Conservation (phyloP, 129 eudicot genomes). For the Lactuca saligna region DNA sequence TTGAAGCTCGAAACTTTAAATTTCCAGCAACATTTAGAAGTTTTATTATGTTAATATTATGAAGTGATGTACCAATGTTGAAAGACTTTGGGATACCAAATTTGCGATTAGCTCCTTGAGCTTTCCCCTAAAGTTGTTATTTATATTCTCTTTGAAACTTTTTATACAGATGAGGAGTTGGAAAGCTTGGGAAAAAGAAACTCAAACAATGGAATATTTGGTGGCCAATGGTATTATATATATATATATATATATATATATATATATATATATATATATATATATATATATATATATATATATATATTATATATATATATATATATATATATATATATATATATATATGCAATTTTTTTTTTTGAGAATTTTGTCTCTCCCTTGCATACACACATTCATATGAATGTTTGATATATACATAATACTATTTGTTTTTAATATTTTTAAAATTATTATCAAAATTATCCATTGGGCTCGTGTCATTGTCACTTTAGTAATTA, state of each 20-base stretch:
- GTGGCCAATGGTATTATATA: conserved; percentile 43
- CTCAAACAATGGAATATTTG: conserved; percentile 41
- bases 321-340: too few relatives aligned
- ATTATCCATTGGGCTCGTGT: neutral
- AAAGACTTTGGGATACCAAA: neutral
- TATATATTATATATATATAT: too few relatives aligned
- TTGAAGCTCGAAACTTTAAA: too few relatives aligned
- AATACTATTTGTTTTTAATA: neutral
- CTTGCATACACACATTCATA: too few relatives aligned
- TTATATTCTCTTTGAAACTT: neutral
- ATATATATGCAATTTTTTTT: too few relatives aligned
- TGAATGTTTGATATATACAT: too few relatives aligned
- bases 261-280: too few relatives aligned
- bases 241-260: too few relatives aligned
- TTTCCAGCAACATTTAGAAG: too few relatives aligned
- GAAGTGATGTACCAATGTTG: conserved; percentile 5
- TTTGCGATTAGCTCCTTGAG: neutral
- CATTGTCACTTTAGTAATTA: neutral
- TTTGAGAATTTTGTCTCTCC: too few relatives aligned
- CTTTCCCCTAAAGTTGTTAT: neutral
- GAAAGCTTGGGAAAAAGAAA: conserved; percentile 65
- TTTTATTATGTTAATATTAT: too few relatives aligned
- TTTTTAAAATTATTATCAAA: neutral
- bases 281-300: too few relatives aligned
- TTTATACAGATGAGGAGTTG: conserved; percentile 44